A percentile compares a stretch with the other conserved stretches of the same genome.
These are phyloP conservation scores for Pelomyxa schiedti DNA, from an alignment of 78 protist genomes.

Conservation along the genomic window DNA sequence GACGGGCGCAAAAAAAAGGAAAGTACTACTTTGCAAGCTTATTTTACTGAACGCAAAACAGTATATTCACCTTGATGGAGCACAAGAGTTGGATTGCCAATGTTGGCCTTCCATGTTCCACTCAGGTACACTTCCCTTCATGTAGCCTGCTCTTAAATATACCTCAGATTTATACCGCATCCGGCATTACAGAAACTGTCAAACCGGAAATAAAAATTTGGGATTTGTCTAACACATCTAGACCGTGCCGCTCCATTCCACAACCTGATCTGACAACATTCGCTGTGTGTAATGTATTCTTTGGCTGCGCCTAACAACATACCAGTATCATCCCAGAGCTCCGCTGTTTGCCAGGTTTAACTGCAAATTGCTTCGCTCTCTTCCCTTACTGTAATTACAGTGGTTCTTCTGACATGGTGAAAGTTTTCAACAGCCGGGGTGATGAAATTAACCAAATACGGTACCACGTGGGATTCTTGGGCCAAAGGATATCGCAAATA, in stretches of 20 bases:
- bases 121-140: slow-evolving; percentile 14
- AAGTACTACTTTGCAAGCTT: neutral
- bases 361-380: too few relatives aligned
- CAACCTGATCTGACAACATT: slow-evolving; percentile 8
- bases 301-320: slow-evolving; percentile 38
- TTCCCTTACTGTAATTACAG: too few relatives aligned
- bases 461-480: slow-evolving; percentile 82
- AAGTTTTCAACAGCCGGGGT: slow-evolving; percentile 59
- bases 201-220: slow-evolving; percentile 50
- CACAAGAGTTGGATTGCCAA: slow-evolving; percentile 37
- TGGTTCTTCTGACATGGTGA: too few relatives aligned
- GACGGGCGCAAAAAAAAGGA: neutral
- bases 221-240: slow-evolving; percentile 29
- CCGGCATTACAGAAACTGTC: slow-evolving; percentile 10
- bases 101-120: slow-evolving; percentile 20
- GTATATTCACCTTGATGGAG: slow-evolving; percentile 4
- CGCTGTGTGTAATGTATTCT: slow-evolving; percentile 2
- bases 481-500: slow-evolving; percentile 83
- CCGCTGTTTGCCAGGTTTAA: too few relatives aligned
- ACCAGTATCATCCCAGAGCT: slow-evolving; percentile 45
- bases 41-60: neutral
- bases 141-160: too few relatives aligned
- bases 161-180: too few relatives aligned
- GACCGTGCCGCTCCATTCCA: slow-evolving; percentile 17
- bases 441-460: slow-evolving; percentile 36